Base-by-base conservation (phyloP, 805 yeast genomes). In the Danielia oregonensis region DNA sequence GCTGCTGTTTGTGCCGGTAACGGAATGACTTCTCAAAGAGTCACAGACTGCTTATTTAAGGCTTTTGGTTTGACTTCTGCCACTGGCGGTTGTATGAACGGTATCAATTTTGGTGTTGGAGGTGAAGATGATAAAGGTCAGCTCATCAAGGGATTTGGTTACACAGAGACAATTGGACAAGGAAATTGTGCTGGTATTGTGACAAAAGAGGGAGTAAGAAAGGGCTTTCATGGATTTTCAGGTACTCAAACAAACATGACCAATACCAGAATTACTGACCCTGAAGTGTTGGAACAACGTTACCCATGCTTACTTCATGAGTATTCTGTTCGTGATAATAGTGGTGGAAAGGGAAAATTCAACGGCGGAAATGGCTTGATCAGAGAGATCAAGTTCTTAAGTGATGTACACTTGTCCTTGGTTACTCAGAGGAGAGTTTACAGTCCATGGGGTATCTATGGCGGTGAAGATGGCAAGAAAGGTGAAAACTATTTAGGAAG, bases 181-280 rank as follows among this genome's bases (percentile, higher is more conserved):
- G 33, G 39, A 19, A 25, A 10, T 15, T 18, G 33, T 13, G 39
- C 35, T n/a, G 34, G 33, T 4, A 24, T 33, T 6, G 16, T 24
- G 14, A 16, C 13, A 6, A 25, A 33, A 9, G 29, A 36, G 24
- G 43, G 43, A n/a, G 21, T 11, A 6, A 35, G 43, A n/a, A 11
- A 10, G 12, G 53, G 53, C 5, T 49, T 44, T 33, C 24, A 51
- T 37, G 55, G 55, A 1, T 49, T 40, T 22, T 32, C 42, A 29
- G 75, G 76, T 44, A 59, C 41, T 49, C 74, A 71, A 48, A 62
- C 50, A 46, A 72, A 38, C 82, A 86, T 50, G 52, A 52, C 52
- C 69, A 52, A 50, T 30, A 50, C 55, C 5, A 35, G 30, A 16
- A 51, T 49, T 33, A 52, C 53, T n/a, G 54, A 51, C 34, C 49